A percentile compares a stretch with the other conserved stretches of the same genome.
Conservation (phyloP, 805 yeast species). For the Lachancea cidri region DNA sequence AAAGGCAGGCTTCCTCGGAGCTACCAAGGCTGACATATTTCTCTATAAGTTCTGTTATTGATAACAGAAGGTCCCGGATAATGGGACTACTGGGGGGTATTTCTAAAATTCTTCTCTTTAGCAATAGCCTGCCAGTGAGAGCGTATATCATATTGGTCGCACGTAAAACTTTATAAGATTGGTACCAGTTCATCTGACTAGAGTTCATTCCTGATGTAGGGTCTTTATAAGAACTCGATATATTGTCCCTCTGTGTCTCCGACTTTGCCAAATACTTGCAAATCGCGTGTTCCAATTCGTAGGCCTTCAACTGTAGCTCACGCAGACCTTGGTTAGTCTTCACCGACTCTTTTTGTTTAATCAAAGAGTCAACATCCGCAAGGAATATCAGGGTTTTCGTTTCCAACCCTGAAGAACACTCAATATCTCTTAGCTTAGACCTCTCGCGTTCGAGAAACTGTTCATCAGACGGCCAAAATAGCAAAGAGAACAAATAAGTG, state of each 20-base stretch:
- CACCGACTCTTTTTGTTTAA: conserved; percentile 30
- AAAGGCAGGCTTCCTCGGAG: conserved; percentile 16
- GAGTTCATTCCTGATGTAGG: background rate
- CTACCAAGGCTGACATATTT: conserved; percentile 11
- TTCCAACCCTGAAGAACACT: conserved; percentile 63
- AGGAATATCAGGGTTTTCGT: conserved; percentile 53
- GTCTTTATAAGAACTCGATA: conserved; percentile 4
- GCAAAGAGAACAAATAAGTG: conserved; percentile 6
- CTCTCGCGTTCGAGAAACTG: background rate
- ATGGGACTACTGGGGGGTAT: conserved; percentile 43
- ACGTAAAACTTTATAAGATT: conserved; percentile 29
- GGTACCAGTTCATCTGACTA: background rate
- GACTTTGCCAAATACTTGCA: conserved; percentile 22
- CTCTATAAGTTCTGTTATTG: conserved; percentile 13
- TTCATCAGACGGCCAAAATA: background rate
- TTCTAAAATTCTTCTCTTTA: conserved; percentile 50
- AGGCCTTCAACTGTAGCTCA: conserved; percentile 27
- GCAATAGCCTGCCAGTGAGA: conserved; percentile 49
- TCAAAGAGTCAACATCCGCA: conserved; percentile 39
- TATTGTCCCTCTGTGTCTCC: conserved; percentile 28
- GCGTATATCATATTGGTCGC: conserved; percentile 51
- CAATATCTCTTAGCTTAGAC: conserved; percentile 40
- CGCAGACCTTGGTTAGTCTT: conserved; percentile 23
- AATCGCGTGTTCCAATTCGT: conserved; percentile 37
- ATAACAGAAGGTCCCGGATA: conserved; percentile 37